Percentiles rank a stretch among this genome's conserved stretches.
These are phyloP conservation scores for Abelmoschus esculentus DNA, from an alignment of 345 rosid genomes.

Conservation along the genomic window DNA sequence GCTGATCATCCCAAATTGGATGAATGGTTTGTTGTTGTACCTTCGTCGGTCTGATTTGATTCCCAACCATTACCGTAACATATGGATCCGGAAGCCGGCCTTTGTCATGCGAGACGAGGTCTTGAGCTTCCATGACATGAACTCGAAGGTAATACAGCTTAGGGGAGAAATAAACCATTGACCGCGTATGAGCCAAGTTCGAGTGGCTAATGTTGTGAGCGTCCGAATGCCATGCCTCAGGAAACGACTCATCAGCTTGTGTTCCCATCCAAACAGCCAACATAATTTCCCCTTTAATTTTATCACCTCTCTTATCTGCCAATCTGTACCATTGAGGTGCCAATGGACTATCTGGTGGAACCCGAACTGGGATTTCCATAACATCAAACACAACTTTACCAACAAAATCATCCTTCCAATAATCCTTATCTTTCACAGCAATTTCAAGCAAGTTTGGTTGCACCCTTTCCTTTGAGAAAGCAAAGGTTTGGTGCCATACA, in stretches of 20 bases:
- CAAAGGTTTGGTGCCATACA: slow-evolving; percentile 83
- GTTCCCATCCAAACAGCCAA: slow-evolving; percentile 97
- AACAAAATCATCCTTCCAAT: slow-evolving; percentile 71
- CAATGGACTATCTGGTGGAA: slow-evolving; percentile 88
- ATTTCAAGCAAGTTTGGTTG: slow-evolving; percentile 77
- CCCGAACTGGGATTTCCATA: slow-evolving; percentile 62
- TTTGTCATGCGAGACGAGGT: slow-evolving; percentile 58
- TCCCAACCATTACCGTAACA: slow-evolving; percentile 54
- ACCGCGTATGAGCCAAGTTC: slow-evolving; percentile 62
- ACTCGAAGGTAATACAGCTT: slow-evolving; percentile 79
- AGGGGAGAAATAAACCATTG: slow-evolving; percentile 91
- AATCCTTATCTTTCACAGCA: slow-evolving; percentile 68
- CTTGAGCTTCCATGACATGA: slow-evolving; percentile 76
- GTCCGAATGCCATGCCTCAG: slow-evolving; percentile 96
- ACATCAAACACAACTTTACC: slow-evolving; percentile 55
- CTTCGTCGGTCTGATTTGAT: slow-evolving; percentile 54
- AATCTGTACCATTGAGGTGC: slow-evolving; percentile 95
- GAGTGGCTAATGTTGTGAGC: slow-evolving; percentile 69
- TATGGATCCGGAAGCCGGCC: slow-evolving; percentile 52
- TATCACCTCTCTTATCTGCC: slow-evolving; percentile 60
- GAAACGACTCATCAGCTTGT: slow-evolving; percentile 96
- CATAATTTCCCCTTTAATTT: slow-evolving; percentile 76
- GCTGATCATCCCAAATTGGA: slow-evolving; percentile 78
- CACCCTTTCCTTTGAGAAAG: slow-evolving; percentile 75
- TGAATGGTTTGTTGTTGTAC: slow-evolving; percentile 39